Evolutionary conservation across 495 filamentous ascomycete genomes (phyloP).

Genomic region (Penicillium angulare): DNA sequence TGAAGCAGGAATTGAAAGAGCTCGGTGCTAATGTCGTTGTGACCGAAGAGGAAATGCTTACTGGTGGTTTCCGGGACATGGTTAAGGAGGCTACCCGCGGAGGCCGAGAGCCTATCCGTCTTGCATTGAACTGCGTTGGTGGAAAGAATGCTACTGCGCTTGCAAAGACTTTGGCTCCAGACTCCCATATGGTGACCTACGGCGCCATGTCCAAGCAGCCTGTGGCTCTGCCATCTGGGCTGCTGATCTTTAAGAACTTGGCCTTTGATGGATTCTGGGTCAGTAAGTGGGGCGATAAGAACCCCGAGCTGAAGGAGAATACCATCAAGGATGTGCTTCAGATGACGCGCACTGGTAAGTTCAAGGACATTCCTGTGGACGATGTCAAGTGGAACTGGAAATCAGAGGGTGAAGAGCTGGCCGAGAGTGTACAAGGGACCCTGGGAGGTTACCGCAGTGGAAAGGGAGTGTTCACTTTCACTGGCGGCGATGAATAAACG

Average conservation of each 20-base stretch:
- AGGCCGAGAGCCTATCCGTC: constrained; percentile 62
- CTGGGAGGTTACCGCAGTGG: constrained; percentile 75
- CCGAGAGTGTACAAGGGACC: constrained; percentile 70
- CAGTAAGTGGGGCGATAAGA: constrained; percentile 76
- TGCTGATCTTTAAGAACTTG: constrained; percentile 89
- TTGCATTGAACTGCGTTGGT: constrained; percentile 95
- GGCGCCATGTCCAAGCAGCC: constrained; percentile 92
- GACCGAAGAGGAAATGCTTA: constrained; percentile 73
- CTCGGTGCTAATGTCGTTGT: constrained; percentile 80
- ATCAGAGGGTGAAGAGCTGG: constrained; percentile 61
- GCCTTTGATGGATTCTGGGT: constrained; percentile 93
- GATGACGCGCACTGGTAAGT: constrained; percentile 68
- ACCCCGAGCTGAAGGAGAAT: constrained; percentile 69
- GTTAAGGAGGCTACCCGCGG: constrained; percentile 69
- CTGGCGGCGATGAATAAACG: constrained; percentile 37
- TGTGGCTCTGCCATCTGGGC: constrained; percentile 68
- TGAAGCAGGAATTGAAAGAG: constrained; percentile 67
- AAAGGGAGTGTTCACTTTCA: constrained; percentile 88
- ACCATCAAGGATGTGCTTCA: constrained; percentile 81
- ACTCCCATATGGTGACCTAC: constrained; percentile 84
- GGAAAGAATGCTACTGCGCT: constrained; percentile 74
- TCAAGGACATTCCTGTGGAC: constrained; percentile 77
- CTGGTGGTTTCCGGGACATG: constrained; percentile 57
- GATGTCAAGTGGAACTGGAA: constrained; percentile 79
- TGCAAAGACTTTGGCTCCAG: constrained; percentile 62